These are phyloP conservation scores for Cytospora piceae DNA, from an alignment of 2,329 filamentous ascomycete genomes.

Conservation along the genomic window DNA sequence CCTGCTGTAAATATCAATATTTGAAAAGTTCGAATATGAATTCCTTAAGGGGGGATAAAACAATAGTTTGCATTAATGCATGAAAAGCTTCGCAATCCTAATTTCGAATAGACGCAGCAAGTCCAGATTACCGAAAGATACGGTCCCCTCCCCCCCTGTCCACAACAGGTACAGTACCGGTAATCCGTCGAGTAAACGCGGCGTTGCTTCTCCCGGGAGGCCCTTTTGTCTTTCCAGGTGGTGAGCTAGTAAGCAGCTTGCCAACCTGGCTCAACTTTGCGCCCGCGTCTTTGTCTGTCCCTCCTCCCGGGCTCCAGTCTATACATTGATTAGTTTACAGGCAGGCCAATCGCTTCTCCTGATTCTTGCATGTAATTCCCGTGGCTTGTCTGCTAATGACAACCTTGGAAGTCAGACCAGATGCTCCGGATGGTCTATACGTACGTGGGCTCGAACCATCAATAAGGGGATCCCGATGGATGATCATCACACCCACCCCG, in stretches of 20 bases:
- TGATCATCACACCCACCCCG: neutral
- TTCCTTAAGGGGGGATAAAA: neutral
- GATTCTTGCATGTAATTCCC: neutral
- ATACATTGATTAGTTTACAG: neutral
- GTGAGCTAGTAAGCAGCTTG: neutral
- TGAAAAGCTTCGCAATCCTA: conserved; percentile 28
- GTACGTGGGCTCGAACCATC: neutral
- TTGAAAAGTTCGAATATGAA: neutral
- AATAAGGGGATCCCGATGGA: neutral
- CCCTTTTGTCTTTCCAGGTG: neutral
- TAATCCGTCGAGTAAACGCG: too few species aligned
- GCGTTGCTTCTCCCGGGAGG: neutral
- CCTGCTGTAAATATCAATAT: neutral
- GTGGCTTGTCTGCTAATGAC: neutral
- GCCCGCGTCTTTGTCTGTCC: neutral
- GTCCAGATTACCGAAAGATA: conserved; percentile 1
- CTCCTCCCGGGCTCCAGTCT: neutral
- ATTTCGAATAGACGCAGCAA: neutral
- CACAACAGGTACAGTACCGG: neutral
- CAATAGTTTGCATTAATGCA: conserved; percentile 28
- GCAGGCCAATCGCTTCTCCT: conserved; percentile 1
- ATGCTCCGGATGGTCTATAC: neutral
- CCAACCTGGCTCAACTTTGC: neutral
- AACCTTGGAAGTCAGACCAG: neutral
- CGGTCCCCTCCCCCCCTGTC: neutral